Conservation (phyloP, 2,329 filamentous ascomycete genomes). For the Chaetomium strumarium region DNA sequence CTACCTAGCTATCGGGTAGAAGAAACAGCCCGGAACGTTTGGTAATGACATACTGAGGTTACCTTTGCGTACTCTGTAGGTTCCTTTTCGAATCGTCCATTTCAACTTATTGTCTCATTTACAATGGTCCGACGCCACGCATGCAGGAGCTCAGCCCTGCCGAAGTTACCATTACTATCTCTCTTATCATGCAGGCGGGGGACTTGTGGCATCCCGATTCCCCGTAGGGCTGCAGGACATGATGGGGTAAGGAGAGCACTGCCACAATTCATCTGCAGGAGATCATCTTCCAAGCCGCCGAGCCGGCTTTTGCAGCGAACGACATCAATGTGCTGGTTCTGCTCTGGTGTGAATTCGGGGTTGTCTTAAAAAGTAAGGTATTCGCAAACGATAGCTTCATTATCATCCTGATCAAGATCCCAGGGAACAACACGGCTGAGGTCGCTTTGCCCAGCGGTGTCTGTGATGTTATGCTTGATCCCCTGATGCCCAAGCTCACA, state of each 20-base stretch:
- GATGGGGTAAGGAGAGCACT: constrained; percentile 10
- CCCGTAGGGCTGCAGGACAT: constrained; percentile 17
- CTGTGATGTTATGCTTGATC: constrained; percentile 1
- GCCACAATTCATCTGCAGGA: constrained; percentile 18
- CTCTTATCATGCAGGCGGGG: not conserved
- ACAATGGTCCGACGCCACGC: not conserved
- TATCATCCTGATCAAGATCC: constrained; percentile 4
- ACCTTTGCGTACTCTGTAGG: not conserved
- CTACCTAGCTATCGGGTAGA: no score
- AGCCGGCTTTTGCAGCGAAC: not conserved
- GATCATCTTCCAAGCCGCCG: not conserved
- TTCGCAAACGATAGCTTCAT: constrained; percentile 4
- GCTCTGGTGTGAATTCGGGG: not conserved
- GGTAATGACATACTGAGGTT: no score
- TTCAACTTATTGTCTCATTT: not conserved
- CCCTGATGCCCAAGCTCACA: not conserved
- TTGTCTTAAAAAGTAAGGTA: not conserved
- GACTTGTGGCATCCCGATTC: not conserved
- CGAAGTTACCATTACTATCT: not conserved
- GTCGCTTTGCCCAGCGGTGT: not conserved
- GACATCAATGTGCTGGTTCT: not conserved
- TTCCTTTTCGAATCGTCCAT: not conserved
- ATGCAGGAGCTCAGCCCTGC: not conserved
- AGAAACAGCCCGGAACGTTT: no score
- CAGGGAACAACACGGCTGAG: not conserved